A percentile compares a stretch with the other conserved stretches of the same genome.
phyloP scores from a whole-genome alignment of 257 asterid genomes.

The Agastache rugosa region DNA sequence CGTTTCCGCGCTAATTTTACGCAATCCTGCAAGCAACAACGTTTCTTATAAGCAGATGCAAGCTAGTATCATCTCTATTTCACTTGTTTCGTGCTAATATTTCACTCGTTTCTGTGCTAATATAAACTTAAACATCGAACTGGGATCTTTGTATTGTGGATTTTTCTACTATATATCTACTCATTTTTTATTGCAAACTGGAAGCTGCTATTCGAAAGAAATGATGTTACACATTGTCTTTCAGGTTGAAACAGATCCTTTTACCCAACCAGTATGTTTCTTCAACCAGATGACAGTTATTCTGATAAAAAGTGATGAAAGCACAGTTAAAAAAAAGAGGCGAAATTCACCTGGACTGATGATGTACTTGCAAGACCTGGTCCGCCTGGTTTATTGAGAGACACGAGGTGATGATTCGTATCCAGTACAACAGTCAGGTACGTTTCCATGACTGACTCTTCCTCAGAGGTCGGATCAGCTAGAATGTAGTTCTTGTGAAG shows the following conservation, averaged over 20 bases:
- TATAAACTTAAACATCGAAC: not conserved
- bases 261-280: not conserved
- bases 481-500: slow-evolving; percentile 89
- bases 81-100: not conserved
- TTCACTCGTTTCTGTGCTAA: not conserved
- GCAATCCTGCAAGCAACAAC: slow-evolving; percentile 67
- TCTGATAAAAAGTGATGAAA: not conserved
- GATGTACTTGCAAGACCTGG: slow-evolving; percentile 73
- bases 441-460: slow-evolving; percentile 94
- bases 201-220: not conserved
- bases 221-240: not conserved
- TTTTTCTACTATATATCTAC: not conserved
- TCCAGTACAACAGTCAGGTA: slow-evolving; percentile 77
- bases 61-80: slow-evolving; percentile 10
- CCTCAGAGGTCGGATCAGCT: slow-evolving; percentile 96
- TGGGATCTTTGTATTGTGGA: not conserved
- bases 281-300: not conserved
- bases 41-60: slow-evolving; percentile 15
- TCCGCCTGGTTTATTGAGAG: slow-evolving; percentile 92
- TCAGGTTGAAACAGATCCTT: not conserved
- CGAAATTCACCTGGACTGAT: slow-evolving; percentile 66
- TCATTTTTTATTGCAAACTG: not conserved
- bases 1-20: slow-evolving; percentile 61
- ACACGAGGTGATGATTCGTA: slow-evolving; percentile 74
- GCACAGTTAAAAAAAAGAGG: not conserved